phyloP scores from a whole-genome alignment of 805 yeast species.

The Groenewaldozyma tartarivorans region DNA sequence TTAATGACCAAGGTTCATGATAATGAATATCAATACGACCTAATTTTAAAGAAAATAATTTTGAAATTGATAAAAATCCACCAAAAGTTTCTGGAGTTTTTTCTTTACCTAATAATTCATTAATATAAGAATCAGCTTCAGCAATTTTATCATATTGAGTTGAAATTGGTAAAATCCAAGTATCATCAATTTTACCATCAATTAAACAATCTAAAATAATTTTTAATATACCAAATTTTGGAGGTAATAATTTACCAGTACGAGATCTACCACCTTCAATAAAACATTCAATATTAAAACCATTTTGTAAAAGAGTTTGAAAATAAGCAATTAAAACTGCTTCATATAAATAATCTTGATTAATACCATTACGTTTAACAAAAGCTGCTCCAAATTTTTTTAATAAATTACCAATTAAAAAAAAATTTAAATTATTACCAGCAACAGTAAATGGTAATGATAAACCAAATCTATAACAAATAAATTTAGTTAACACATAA shows the following conservation, averaged over 20 bases:
- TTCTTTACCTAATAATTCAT: conserved; percentile 48
- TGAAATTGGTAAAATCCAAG: conserved; percentile 44
- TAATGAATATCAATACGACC: conserved; percentile 35
- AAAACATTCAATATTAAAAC: conserved; percentile 47
- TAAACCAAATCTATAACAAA: conserved; percentile 44
- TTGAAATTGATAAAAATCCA: conserved; percentile 28
- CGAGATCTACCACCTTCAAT: conserved; percentile 61
- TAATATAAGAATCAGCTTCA: conserved; percentile 44
- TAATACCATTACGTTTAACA: conserved; percentile 40
- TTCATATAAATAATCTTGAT: conserved; percentile 34
- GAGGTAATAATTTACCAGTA: conserved; percentile 53
- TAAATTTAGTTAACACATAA: conserved; percentile 47
- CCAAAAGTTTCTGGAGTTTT: conserved; percentile 43
- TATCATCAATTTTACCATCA: conserved; percentile 32
- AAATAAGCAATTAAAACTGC: conserved; percentile 34
- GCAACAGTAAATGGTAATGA: conserved; percentile 51
- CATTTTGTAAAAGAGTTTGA: conserved; percentile 39
- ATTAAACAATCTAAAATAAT: conserved; percentile 39
- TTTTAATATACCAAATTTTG: conserved; percentile 53
- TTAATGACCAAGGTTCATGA: conserved; percentile 34
- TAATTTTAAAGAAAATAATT: conserved; percentile 25
- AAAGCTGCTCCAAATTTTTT: conserved; percentile 47
- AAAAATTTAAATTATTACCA: conserved; percentile 56
- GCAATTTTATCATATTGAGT: conserved; percentile 53
- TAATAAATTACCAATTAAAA: conserved; percentile 42